phyloP scores from a whole-genome alignment of 805 yeast genomes.

The Ogataea ganodermae region DNA sequence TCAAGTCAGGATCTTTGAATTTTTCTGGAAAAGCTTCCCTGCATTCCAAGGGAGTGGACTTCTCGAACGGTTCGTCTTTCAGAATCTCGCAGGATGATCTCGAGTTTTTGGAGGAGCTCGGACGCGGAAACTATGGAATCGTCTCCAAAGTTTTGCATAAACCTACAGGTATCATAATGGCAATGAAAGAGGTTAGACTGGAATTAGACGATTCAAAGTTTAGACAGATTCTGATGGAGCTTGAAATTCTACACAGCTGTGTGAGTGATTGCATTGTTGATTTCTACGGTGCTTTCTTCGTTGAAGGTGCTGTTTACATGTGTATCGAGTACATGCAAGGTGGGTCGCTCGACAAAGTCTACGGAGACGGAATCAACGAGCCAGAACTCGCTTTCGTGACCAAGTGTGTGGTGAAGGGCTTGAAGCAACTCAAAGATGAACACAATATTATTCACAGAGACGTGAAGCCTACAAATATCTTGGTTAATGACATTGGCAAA shows the following conservation, averaged over 20 bases:
- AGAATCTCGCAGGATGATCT: slow-evolving; percentile 83
- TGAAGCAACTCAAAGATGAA: slow-evolving; percentile 79
- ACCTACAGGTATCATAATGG: slow-evolving; percentile 92
- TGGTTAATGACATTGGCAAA: slow-evolving; percentile 76
- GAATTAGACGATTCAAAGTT: slow-evolving; percentile 94
- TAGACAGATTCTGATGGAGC: slow-evolving; percentile 92
- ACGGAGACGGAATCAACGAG: slow-evolving; percentile 75
- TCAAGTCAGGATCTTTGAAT: slow-evolving; percentile 87
- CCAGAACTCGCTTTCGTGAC: slow-evolving; percentile 77
- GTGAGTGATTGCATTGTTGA: slow-evolving; percentile 89
- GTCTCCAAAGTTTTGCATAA: slow-evolving; percentile 91
- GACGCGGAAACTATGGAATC: slow-evolving; percentile 95
- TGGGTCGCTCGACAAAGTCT: slow-evolving; percentile 86
- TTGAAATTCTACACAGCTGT: slow-evolving; percentile 91
- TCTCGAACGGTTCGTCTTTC: slow-evolving; percentile 84
- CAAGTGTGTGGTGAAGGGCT: slow-evolving; percentile 76
- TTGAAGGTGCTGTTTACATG: slow-evolving; percentile 97
- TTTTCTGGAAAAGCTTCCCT: slow-evolving; percentile 93
- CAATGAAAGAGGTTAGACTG: slow-evolving; percentile 93
- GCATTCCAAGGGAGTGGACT: slow-evolving; percentile 90
- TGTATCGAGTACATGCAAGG: slow-evolving; percentile 99
- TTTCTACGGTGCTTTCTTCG: slow-evolving; percentile 95
- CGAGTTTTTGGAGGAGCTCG: slow-evolving; percentile 82
- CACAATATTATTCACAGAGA: slow-evolving; percentile 95
- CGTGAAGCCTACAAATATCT: slow-evolving; percentile 93